phyloP scores from a whole-genome alignment of 2,329 filamentous ascomycete genomes.

The Venturia pyrina region DNA sequence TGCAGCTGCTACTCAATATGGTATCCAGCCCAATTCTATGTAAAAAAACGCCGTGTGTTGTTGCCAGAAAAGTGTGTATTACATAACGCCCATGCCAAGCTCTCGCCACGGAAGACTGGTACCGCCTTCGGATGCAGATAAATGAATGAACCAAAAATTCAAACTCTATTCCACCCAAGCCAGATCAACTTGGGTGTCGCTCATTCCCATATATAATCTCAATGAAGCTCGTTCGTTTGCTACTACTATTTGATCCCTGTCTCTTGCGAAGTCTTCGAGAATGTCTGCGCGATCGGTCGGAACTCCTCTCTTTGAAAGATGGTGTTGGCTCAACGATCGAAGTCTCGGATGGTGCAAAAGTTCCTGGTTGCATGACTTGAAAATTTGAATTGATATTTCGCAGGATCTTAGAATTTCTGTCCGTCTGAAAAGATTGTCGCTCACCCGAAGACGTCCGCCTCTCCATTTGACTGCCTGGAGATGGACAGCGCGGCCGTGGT shows the following conservation, averaged over 20 bases:
- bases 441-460: constrained; percentile 14
- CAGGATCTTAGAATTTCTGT: constrained; percentile 24
- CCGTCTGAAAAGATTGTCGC: constrained; percentile 6
- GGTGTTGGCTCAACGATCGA: not conserved
- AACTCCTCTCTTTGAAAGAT: not conserved
- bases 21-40: constrained; percentile 2
- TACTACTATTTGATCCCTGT: not conserved
- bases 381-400: constrained; percentile 34
- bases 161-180: constrained; percentile 2
- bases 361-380: constrained; percentile 29
- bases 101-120: not conserved
- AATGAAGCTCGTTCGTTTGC: constrained; percentile 9
- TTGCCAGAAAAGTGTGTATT: not conserved
- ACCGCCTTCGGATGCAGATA: constrained; percentile 1
- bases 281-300: not conserved
- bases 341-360: not conserved
- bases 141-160: constrained; percentile 8
- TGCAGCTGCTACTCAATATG: not conserved
- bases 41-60: not conserved
- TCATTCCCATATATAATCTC: constrained; percentile 11
- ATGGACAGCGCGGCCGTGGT: constrained; percentile 1
- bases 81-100: not conserved
- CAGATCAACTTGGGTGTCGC: not conserved
- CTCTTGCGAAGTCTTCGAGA: constrained; percentile 9
- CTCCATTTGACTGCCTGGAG: not conserved